Evolutionary conservation across 441 rosid species (phyloP), one percentile per base, ranked within the genome.

Genomic region (Jatropha podagrica): DNA sequence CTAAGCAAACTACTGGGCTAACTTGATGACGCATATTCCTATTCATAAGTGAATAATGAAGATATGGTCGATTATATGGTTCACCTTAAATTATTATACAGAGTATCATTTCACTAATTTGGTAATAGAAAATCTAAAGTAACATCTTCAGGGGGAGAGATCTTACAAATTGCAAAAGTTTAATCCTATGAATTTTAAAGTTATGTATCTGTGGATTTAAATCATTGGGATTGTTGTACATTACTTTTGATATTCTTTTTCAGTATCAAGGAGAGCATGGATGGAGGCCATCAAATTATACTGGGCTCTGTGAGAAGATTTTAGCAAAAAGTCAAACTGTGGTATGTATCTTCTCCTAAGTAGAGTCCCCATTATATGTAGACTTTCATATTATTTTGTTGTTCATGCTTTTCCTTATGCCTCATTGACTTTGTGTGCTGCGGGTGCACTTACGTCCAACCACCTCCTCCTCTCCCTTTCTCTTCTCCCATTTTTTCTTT

Each of bases 201-300:
- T 40, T 23, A 12, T 12, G 8, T 10, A 41, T 17, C 42, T n/a
- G 7, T 42, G 8, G 58, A 67, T 75, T 67, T 44, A 15, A 5
- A 13, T 46, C 44, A 5, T 73, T 54, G 37, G 40, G 11, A 52
- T 61, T 61, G n/a, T 67, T 69, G 2, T 37, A 56, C 26, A 14
- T 42, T 54, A 27, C 23, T 64, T 32, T 32, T 73, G 55, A 40
- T 65, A 38, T 75, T 76, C 23, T 68, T 68, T 86, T 56, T 77
- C 87, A 96, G 99, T 96, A 96, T 84, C 98, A 94, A 85, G 94
- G 97, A 61, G 92, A 91, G 84, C 83, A 84, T 23, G 97, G 99
- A 83, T 96, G 99, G 99, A 79, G 62, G 55, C 98, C 98, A 27
- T 84, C 91, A 40, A 91, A 88, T 82, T 96, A 96, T 79, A 87